These are phyloP conservation scores for Phaseolus lunatus DNA, from an alignment of 306 rosid species.

Conservation along the genomic window DNA sequence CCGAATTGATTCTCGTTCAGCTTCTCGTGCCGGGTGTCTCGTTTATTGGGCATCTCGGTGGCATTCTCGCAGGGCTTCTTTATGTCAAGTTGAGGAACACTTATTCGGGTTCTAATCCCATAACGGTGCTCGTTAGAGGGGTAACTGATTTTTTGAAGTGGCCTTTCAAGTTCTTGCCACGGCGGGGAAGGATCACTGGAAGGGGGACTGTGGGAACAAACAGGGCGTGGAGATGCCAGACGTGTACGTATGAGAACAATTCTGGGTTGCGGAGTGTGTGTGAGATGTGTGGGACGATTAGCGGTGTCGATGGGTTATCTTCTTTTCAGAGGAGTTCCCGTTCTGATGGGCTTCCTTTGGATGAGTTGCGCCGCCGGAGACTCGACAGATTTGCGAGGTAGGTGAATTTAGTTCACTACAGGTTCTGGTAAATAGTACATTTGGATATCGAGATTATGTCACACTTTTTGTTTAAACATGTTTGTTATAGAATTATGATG, in stretches of 20 bases:
- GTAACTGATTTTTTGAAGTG: conserved; percentile 52
- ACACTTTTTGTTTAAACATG: background rate
- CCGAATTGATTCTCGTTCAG: conserved; percentile 75
- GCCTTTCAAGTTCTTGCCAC: conserved; percentile 56
- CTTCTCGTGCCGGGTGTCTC: conserved; percentile 83
- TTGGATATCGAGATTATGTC: background rate
- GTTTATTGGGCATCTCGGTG: conserved; percentile 87
- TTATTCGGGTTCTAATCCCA: conserved; percentile 62
- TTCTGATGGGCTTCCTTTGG: conserved; percentile 51
- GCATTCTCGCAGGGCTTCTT: conserved; percentile 81
- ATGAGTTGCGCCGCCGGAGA: conserved; percentile 73
- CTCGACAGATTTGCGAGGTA: conserved; percentile 64
- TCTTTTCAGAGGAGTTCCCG: conserved; percentile 28
- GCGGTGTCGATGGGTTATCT: conserved; percentile 45
- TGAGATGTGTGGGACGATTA: conserved; percentile 76
- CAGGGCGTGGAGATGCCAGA: conserved; percentile 72
- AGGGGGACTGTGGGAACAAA: conserved; percentile 61
- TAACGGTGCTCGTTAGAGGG: conserved; percentile 55
- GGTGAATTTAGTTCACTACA: conserved; percentile 31
- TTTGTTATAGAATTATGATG: background rate
- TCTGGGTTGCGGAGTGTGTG: conserved; percentile 58
- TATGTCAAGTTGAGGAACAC: conserved; percentile 59
- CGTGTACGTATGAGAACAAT: conserved; percentile 73
- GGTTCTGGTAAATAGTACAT: background rate
- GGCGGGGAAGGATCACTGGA: conserved; percentile 60